phyloP scores from a whole-genome alignment of 1,284 basidiomycete species.

The Dichomitus squalens region DNA sequence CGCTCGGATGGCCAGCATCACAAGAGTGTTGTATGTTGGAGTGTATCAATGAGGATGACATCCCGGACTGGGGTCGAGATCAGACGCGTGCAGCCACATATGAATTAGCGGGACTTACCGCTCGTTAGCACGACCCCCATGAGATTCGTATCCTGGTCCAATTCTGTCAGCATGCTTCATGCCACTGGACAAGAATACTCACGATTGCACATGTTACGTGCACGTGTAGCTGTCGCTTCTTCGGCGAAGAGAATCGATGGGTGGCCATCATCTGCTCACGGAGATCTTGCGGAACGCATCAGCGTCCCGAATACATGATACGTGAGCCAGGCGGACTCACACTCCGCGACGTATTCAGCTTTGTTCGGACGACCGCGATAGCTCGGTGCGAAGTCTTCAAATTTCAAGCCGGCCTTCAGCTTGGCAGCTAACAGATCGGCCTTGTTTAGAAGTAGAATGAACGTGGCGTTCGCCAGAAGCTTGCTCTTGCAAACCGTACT shows the following conservation, averaged over 20 bases:
- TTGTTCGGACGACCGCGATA: slow-evolving; percentile 56
- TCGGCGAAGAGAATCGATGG: slow-evolving; percentile 50
- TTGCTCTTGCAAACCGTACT: slow-evolving; percentile 57
- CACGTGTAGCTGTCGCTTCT: slow-evolving; percentile 49
- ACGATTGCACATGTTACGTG: slow-evolving; percentile 58
- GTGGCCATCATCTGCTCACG: slow-evolving; percentile 51
- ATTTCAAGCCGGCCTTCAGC: slow-evolving; percentile 51
- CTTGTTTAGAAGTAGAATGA: slow-evolving; percentile 66
- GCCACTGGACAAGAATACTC: slow-evolving; percentile 1
- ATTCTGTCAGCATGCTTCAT: not conserved
- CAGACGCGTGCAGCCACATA: not conserved
- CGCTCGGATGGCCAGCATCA: slow-evolving; percentile 5
- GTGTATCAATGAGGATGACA: slow-evolving; percentile 27
- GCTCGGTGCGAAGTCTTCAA: slow-evolving; percentile 55
- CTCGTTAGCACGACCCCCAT: slow-evolving; percentile 47
- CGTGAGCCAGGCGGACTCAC: slow-evolving; percentile 38
- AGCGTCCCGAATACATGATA: not conserved
- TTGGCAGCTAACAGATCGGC: slow-evolving; percentile 57
- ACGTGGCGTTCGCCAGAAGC: slow-evolving; percentile 50
- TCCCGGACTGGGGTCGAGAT: slow-evolving; percentile 43
- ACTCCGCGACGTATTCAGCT: slow-evolving; percentile 51
- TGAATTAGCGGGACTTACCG: slow-evolving; percentile 37
- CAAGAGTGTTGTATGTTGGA: slow-evolving; percentile 27
- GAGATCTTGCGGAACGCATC: slow-evolving; percentile 41
- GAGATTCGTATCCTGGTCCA: slow-evolving; percentile 44